Evolutionary conservation across 495 filamentous ascomycete genomes (phyloP).

Genomic region (Umbilicaria muhlenbergii): DNA sequence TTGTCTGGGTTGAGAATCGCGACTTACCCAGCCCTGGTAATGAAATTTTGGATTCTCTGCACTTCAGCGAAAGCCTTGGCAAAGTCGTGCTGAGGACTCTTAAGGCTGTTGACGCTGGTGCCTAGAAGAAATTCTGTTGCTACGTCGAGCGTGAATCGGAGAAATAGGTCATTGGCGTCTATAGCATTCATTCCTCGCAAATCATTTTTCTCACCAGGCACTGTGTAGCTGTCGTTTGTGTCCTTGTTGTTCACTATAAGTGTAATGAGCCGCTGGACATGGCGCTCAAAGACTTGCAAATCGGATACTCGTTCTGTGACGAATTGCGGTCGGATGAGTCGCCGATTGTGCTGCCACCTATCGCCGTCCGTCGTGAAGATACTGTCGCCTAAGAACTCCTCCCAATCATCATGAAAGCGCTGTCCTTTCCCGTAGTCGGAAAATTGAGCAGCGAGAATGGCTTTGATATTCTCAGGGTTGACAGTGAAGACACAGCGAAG

Average conservation of each 20-base stretch:
- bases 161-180: constrained; percentile 58
- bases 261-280: constrained; percentile 52
- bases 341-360: constrained; percentile 57
- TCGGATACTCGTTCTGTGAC: constrained; percentile 66
- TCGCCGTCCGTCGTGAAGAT: constrained; percentile 70
- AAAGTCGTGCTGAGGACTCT: constrained; percentile 37
- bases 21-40: constrained; percentile 38
- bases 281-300: constrained; percentile 62
- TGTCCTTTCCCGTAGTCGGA: constrained; percentile 57
- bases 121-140: constrained; percentile 83
- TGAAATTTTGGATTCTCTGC: constrained; percentile 48
- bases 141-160: constrained; percentile 67
- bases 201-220: neutral
- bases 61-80: constrained; percentile 63
- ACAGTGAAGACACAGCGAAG: constrained; percentile 38
- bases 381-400: constrained; percentile 57
- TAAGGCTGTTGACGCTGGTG: constrained; percentile 52
- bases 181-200: constrained; percentile 31
- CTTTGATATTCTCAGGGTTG: constrained; percentile 55
- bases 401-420: constrained; percentile 52
- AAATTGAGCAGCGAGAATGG: constrained; percentile 62
- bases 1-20: neutral
- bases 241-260: constrained; percentile 15
- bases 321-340: constrained; percentile 74
- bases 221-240: constrained; percentile 18